Evolutionary conservation across 2,329 filamentous ascomycete species (phyloP), one percentile per base, ranked within the genome.

Genomic region (Aureobasidium sp.): DNA sequence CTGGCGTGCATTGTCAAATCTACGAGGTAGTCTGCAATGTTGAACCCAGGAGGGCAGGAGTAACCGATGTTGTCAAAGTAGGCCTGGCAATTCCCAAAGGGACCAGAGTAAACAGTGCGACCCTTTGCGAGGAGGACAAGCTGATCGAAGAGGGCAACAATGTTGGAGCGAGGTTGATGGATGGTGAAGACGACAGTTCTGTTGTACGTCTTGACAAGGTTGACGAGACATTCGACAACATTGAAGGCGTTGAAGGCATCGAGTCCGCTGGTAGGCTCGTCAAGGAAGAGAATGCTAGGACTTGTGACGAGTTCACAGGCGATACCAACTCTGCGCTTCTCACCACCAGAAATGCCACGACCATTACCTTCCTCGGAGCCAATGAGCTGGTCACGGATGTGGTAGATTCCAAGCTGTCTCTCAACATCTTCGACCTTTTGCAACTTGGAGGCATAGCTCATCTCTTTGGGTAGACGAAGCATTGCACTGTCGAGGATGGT

Each of bases 191-290:
- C 86, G 53, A 98, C 90, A 1, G 94, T 98, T 56, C 94, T 81
- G 71, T 96, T 94, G 73, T 97, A 98, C 37, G 84, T 93, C 74
- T 95, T 96, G 48, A 94, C 93, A 39, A 98, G 74, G 1, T 86
- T 95, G 34, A 97, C 91, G 8, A 98, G 79, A 63, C 90, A 97
- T 68, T 98, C 93, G 22, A 98, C 83, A 34, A 98, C 93, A 59
- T 98, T 98, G 76, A 93, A 98, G 5, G 94, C 94, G 66, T 98
- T 98, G 75, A 84, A 98, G 1, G 93, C 89, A 68, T 98, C 93
- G 19, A 97, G 77, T 51, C 93, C 93, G 64, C 91, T 97, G 0
- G 93, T 98, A 1, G 93, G 93, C 65, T 98, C 93, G 65, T 98
- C 93, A 53, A 98, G 77, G 74, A 98, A 97, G 17, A 98, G 79